Evolutionary conservation across 768 basidiomycete species (phyloP).

Genomic region (Russula foetens): DNA sequence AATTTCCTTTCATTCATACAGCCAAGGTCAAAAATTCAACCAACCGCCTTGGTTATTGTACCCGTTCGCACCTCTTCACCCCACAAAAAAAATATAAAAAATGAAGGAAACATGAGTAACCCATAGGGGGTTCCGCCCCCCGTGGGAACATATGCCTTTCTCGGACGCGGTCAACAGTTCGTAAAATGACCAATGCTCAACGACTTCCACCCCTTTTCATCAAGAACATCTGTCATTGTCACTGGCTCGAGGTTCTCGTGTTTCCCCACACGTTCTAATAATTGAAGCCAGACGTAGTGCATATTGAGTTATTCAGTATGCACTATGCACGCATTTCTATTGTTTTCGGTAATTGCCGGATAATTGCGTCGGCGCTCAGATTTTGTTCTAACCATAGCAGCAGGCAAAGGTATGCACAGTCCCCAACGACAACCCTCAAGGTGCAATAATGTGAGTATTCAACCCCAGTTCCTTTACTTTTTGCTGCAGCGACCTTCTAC

Average conservation of each 20-base stretch:
- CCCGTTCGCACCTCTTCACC: background rate
- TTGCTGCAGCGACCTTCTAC: background rate
- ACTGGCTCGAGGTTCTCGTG: too few relatives aligned
- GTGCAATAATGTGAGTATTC: slow-evolving; percentile 29
- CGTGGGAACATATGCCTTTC: slow-evolving; percentile 11
- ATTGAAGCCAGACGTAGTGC: background rate
- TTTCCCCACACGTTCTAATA: background rate
- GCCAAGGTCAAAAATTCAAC: too few relatives aligned
- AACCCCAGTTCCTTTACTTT: slow-evolving; percentile 9
- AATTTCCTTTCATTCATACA: too few relatives aligned
- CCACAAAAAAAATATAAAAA: background rate
- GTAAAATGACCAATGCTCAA: background rate
- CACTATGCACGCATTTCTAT: background rate
- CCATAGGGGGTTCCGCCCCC: background rate
- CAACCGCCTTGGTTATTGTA: background rate
- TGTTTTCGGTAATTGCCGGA: slow-evolving; percentile 18
- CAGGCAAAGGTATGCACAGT: too few relatives aligned
- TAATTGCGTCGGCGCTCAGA: slow-evolving; percentile 15
- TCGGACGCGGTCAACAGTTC: slow-evolving; percentile 2
- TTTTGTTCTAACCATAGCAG: background rate
- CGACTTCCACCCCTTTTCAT: background rate
- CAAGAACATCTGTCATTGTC: background rate
- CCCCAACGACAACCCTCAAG: background rate
- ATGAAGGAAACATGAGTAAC: background rate
- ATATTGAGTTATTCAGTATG: background rate